Base-by-base conservation (phyloP, 2,329 filamentous ascomycete genomes). In the Bipolaris cookei region DNA sequence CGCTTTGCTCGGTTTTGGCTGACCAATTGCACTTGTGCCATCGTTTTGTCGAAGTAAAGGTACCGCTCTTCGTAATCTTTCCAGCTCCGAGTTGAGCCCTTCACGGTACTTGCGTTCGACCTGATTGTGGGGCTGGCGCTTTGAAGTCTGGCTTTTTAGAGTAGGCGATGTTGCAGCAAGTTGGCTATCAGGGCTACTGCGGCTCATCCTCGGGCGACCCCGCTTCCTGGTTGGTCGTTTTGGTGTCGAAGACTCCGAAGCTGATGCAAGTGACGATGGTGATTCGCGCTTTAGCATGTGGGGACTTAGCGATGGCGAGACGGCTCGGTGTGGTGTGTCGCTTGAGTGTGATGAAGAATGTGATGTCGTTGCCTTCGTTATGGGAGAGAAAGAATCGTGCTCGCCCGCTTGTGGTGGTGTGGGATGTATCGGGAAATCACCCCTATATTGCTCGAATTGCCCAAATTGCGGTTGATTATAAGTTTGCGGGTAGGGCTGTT, bases 121-220 rank as follows among this genome's bases (percentile, higher is more conserved):
- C 51, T 76, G 72, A 48, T 76, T 76, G 63, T 76, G 73, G 11
- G 74, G 74, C n/a, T 68, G 62, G 20, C 68, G 70, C 37, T 49
- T 60, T 16, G 65, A 59, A 53, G 63, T 61, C 25, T 58, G 62
- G 44, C 54, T 56, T 44, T 70, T 68, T 11, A 25, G 30, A 16
- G 50, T 38, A 6, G 54, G 49, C 45, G 54, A 57, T 20, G 55
- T 47, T 14, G 56, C 44, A 18, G 56, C 39, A n/a, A 64, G 57
- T 38, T 58, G 57, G 16, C 50, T 54, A 21, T 62, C 60, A 42
- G 60, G 60, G 14, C 38, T 38, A 52, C 51, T 65, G 54, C 67
- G 67, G 44, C 73, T 65, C 46, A 76, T 62, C 35, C 68, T 62
- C 47, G 72, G 71, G 10, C 72, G 68, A 48, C 71, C 72, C 47